Conservation (phyloP, 2,329 filamentous ascomycete species). For the Monilinia fructicola region DNA sequence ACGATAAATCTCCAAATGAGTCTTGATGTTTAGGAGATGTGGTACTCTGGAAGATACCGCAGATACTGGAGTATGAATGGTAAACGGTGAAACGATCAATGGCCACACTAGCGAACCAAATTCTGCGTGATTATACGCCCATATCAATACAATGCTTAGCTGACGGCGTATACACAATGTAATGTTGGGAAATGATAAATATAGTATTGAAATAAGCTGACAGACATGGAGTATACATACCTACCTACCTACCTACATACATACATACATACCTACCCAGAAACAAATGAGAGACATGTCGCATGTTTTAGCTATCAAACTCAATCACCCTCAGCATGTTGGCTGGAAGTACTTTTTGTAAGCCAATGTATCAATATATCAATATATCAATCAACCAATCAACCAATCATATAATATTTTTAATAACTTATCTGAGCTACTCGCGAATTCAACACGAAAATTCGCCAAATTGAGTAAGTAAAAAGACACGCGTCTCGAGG, state of each 20-base stretch:
- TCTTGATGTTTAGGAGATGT: not conserved
- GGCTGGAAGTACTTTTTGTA: too few relatives aligned
- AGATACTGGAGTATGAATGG: not conserved
- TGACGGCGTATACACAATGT: not conserved
- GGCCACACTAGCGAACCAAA: not conserved
- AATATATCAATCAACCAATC: too few relatives aligned
- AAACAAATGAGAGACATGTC: not conserved
- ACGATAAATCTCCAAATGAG: not conserved
- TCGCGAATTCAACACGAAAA: conserved; percentile 9
- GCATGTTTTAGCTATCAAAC: too few relatives aligned
- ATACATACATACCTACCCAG: not conserved
- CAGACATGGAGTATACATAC: too few relatives aligned
- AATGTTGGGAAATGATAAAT: not conserved
- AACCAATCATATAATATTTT: not conserved
- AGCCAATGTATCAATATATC: not conserved
- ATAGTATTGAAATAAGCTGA: not conserved
- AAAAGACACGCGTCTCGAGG: not conserved
- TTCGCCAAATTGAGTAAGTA: not conserved
- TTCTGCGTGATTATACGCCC: not conserved
- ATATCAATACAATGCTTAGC: not conserved
- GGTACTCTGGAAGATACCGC: not conserved
- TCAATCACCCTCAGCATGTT: too few relatives aligned
- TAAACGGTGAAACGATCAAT: not conserved
- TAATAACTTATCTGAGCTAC: not conserved
- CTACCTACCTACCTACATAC: not conserved